Percentiles rank a stretch among this genome's conserved stretches.
These are phyloP conservation scores for Cyclotella kingstonii DNA, from an alignment of 108 stramenopile genomes.

Conservation along the genomic window DNA sequence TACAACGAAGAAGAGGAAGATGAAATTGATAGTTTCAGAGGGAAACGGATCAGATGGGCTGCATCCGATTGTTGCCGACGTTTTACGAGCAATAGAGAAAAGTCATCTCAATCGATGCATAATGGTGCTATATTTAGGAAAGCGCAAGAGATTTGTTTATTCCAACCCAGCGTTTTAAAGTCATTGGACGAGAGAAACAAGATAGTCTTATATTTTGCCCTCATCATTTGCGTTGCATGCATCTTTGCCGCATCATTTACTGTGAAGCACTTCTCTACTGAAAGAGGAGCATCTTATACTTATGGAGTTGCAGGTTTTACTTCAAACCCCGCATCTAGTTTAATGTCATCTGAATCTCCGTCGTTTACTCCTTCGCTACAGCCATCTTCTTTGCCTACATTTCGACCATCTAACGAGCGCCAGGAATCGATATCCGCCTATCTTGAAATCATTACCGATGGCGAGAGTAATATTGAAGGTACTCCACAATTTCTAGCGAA, in stretches of 20 bases:
- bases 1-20: neutral
- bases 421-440: constrained; percentile 19
- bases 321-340: constrained; percentile 6
- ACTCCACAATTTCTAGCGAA: constrained; percentile 58
- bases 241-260: constrained; percentile 7
- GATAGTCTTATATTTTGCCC: neutral
- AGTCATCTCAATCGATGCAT: neutral
- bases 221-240: neutral
- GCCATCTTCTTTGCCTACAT: constrained; percentile 1
- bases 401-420: constrained; percentile 13
- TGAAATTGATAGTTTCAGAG: neutral
- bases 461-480: constrained; percentile 20
- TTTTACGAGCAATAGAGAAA: constrained; percentile 1
- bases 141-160: no score
- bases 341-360: constrained; percentile 2
- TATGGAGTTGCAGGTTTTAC: neutral
- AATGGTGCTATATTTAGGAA: no score
- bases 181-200: neutral
- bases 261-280: constrained; percentile 9
- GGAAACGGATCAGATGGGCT: constrained; percentile 3
- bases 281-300: neutral
- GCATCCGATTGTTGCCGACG: constrained; percentile 16
- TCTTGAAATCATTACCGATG: constrained; percentile 22
- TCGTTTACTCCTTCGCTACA: neutral
- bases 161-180: neutral